phyloP scores from a whole-genome alignment of 1,139 yeast genomes.

The Debaryomyces subglobosus region DNA sequence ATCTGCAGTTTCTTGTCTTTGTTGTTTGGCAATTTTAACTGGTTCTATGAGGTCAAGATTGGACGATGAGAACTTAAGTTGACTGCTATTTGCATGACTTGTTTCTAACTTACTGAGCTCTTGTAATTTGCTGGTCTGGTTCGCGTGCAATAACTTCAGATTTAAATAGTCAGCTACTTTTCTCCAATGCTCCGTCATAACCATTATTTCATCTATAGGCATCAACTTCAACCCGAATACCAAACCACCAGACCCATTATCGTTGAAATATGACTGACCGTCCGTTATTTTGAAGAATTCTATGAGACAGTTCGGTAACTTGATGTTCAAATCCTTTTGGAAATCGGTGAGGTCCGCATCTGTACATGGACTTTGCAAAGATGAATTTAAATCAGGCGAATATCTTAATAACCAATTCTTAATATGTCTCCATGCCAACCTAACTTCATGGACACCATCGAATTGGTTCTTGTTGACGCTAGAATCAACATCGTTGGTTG shows the following conservation, averaged over 20 bases:
- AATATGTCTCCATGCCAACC: conserved; percentile 72
- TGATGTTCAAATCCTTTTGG: conserved; percentile 61
- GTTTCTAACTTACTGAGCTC: conserved; percentile 31
- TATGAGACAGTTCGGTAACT: conserved; percentile 60
- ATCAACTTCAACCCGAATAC: conserved; percentile 65
- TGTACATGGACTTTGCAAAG: conserved; percentile 67
- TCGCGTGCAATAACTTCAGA: conserved; percentile 27
- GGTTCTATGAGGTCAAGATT: conserved; percentile 14
- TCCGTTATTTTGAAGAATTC: conserved; percentile 67
- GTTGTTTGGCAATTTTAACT: conserved; percentile 8
- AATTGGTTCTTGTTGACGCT: conserved; percentile 14
- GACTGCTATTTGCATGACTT: conserved; percentile 25
- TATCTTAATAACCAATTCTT: conserved; percentile 60
- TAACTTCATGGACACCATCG: conserved; percentile 65
- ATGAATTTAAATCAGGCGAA: conserved; percentile 57
- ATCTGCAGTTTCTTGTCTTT: background rate
- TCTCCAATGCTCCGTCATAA: conserved; percentile 70
- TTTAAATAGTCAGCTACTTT: conserved; percentile 56
- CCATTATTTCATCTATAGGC: conserved; percentile 65
- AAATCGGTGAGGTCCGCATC: conserved; percentile 62
- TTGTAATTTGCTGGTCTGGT: conserved; percentile 22
- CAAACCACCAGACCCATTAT: conserved; percentile 60
- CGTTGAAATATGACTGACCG: conserved; percentile 60
- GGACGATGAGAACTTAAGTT: conserved; percentile 16
- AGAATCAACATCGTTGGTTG: conserved; percentile 7